A percentile compares a stretch with the other conserved stretches of the same genome.
phyloP scores from a whole-genome alignment of 2,329 filamentous ascomycete genomes.

The Trichoderma endophyticum region DNA sequence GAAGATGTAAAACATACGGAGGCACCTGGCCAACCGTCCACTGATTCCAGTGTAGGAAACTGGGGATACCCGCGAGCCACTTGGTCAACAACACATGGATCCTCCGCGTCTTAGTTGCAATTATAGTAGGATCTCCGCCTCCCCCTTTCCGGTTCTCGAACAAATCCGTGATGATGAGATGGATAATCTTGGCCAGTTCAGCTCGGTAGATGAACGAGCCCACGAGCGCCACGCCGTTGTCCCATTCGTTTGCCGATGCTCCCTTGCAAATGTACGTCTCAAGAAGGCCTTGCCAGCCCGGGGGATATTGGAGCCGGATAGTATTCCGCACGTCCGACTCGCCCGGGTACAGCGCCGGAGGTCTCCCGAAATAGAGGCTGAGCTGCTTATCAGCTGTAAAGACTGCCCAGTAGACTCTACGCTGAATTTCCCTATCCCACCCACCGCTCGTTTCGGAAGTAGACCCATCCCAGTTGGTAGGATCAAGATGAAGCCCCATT shows the following conservation, averaged over 20 bases:
- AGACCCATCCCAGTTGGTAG: constrained; percentile 46
- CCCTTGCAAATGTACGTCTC: constrained; percentile 47
- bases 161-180: constrained; percentile 48
- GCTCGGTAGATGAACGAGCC: constrained; percentile 46
- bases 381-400: constrained; percentile 51
- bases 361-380: constrained; percentile 49
- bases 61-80: constrained; percentile 45
- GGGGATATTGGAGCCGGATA: constrained; percentile 47
- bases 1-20: constrained; percentile 45
- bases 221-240: constrained; percentile 44
- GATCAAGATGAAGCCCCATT: constrained; percentile 52
- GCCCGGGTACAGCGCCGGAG: constrained; percentile 47
- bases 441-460: constrained; percentile 34
- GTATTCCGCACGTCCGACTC: constrained; percentile 50
- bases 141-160: constrained; percentile 46
- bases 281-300: constrained; percentile 46
- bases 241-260: constrained; percentile 43
- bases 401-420: constrained; percentile 49
- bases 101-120: constrained; percentile 42
- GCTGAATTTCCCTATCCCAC: constrained; percentile 43
- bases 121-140: constrained; percentile 39
- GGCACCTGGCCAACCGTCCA: constrained; percentile 48
- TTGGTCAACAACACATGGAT: constrained; percentile 47
- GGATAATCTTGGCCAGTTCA: constrained; percentile 48
- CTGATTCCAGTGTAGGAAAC: constrained; percentile 49